phyloP scores from a whole-genome alignment of 129 eudicot species.

The Artemisia tridentata region DNA sequence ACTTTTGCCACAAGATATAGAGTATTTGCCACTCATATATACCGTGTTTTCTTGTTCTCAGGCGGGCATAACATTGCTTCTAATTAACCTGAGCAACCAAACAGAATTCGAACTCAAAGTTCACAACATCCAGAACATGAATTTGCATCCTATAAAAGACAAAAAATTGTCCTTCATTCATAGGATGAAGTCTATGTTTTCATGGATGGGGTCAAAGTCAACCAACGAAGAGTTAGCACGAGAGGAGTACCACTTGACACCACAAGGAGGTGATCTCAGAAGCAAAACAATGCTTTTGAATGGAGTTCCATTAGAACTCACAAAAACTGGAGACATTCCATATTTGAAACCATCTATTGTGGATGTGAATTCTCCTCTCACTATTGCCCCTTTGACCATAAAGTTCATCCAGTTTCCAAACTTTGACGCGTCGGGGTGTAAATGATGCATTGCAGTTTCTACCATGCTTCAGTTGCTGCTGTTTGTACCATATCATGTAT shows the following conservation, averaged over 20 bases:
- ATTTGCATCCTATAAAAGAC: slow-evolving; percentile 22
- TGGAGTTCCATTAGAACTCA: slow-evolving; percentile 49
- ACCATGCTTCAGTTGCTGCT: slow-evolving; percentile 2
- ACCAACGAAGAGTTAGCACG: slow-evolving; percentile 43
- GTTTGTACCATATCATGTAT: slow-evolving; percentile 17
- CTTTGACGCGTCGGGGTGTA: slow-evolving; percentile 63
- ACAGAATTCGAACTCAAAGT: slow-evolving; percentile 49
- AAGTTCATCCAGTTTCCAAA: slow-evolving; percentile 76
- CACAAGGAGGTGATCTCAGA: slow-evolving; percentile 56
- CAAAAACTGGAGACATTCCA: slow-evolving; percentile 59
- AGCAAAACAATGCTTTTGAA: slow-evolving; percentile 69
- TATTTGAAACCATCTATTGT: slow-evolving; percentile 42
- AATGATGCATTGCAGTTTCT: slow-evolving; percentile 24
- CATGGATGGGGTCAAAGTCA: slow-evolving; percentile 85
- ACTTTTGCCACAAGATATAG: neutral
- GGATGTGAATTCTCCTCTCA: slow-evolving; percentile 43
- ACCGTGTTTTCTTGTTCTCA: slow-evolving; percentile 27
- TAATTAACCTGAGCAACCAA: slow-evolving; percentile 84
- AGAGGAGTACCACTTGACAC: slow-evolving; percentile 80
- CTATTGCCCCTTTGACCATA: slow-evolving; percentile 58
- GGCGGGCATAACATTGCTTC: slow-evolving; percentile 75
- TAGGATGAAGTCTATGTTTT: slow-evolving; percentile 55
- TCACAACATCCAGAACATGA: slow-evolving; percentile 33
- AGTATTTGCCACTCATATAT: neutral
- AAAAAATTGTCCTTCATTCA: slow-evolving; percentile 29